Percentiles rank a stretch among this genome's conserved stretches.
Conservation (phyloP, 495 filamentous ascomycete species). For the Glarea lozoyensis region DNA sequence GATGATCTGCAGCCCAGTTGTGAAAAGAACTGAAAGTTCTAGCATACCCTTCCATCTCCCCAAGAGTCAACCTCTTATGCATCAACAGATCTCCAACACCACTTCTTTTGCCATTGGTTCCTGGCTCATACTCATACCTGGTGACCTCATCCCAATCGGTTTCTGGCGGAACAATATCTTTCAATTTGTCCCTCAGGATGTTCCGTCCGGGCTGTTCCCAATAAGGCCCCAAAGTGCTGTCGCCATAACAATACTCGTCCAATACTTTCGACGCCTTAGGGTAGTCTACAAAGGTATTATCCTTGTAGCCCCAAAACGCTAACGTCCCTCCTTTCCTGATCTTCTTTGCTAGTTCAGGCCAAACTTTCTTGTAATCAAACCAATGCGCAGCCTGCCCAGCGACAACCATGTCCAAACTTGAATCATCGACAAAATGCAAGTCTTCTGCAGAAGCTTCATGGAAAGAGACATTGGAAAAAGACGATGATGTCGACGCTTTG, state of each 20-base stretch:
- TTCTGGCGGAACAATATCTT: constrained; percentile 38
- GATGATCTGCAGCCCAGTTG: constrained; percentile 43
- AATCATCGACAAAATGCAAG: constrained; percentile 36
- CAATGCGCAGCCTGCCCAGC: constrained; percentile 58
- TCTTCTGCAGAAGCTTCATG: constrained; percentile 39
- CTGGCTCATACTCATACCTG: constrained; percentile 49
- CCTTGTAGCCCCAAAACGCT: constrained; percentile 57
- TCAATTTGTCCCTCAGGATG: constrained; percentile 38
- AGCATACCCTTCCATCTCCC: constrained; percentile 44
- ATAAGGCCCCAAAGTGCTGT: constrained; percentile 43
- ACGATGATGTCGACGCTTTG: constrained; percentile 16
- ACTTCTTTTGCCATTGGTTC: constrained; percentile 21
- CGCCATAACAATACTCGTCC: constrained; percentile 37
- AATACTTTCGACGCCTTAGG: constrained; percentile 39
- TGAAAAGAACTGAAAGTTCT: constrained; percentile 48
- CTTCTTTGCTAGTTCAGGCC: constrained; percentile 44
- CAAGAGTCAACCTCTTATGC: constrained; percentile 40
- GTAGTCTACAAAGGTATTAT: constrained; percentile 42
- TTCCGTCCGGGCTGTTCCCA: constrained; percentile 53
- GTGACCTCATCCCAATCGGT: constrained; percentile 40
- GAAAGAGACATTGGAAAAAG: constrained; percentile 36
- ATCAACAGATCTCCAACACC: constrained; percentile 42
- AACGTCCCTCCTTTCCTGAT: constrained; percentile 45
- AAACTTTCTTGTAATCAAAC: constrained; percentile 47
- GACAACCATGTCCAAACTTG: constrained; percentile 44